A percentile compares a stretch with the other conserved stretches of the same genome.
Conservation (phyloP, 192 early-diverging fungal genomes). For the Podila epigama region DNA sequence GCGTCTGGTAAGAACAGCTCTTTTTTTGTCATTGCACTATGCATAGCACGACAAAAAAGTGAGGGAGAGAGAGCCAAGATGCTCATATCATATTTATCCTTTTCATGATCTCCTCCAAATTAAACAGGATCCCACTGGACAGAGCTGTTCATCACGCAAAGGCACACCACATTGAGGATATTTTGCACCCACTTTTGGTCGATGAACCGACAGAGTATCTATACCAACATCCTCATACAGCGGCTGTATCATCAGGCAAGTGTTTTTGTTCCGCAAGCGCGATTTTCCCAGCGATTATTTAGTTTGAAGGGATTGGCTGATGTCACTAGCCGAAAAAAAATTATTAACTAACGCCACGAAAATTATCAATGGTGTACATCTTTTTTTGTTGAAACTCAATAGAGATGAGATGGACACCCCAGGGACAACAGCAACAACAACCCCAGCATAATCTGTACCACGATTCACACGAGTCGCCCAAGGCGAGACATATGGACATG, state of each 20-base stretch:
- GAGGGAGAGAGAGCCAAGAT: background rate
- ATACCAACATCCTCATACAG: slow-evolving; percentile 52
- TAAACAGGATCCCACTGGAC: slow-evolving; percentile 54
- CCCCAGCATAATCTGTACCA: slow-evolving; percentile 26
- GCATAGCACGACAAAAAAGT: background rate
- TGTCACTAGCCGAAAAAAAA: background rate
- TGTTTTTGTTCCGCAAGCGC: too few relatives aligned
- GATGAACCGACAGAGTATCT: slow-evolving; percentile 74
- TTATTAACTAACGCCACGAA: background rate
- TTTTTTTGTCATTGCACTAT: background rate
- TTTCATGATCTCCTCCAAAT: background rate
- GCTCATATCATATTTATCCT: slow-evolving; percentile 1
- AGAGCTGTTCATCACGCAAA: slow-evolving; percentile 70
- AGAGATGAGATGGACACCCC: slow-evolving; percentile 44
- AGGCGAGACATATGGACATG: slow-evolving; percentile 18
- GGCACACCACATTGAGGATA: slow-evolving; percentile 72
- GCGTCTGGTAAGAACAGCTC: slow-evolving; percentile 71
- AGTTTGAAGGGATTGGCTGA: background rate
- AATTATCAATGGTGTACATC: too few relatives aligned
- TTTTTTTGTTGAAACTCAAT: too few relatives aligned
- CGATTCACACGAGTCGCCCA: slow-evolving; percentile 32
- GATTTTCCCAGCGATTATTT: background rate
- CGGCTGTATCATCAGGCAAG: slow-evolving; percentile 27
- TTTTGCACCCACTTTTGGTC: slow-evolving; percentile 78
- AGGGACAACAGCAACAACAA: slow-evolving; percentile 17